Evolutionary conservation across 208 protist genomes (phyloP).

Genomic region (Trypanosoma boissoni): DNA sequence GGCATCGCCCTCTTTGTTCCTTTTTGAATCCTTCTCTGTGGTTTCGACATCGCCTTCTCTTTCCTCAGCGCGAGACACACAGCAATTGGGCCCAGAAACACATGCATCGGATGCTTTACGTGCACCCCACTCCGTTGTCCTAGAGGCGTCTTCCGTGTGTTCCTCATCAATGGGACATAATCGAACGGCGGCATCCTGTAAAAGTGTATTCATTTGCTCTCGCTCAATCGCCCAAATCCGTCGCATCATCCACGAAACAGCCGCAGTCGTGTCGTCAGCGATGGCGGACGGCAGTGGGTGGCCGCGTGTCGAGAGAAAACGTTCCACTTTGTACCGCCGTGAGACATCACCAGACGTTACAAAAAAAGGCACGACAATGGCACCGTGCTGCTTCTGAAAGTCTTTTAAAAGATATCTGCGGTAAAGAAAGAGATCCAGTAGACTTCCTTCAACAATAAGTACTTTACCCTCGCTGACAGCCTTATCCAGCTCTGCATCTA

Average conservation of each 20-base stretch:
- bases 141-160: background rate
- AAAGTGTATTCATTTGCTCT: background rate
- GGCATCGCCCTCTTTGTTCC: too few species aligned
- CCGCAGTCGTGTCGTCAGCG: background rate
- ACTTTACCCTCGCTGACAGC: constrained; percentile 40
- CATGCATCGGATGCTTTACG: background rate
- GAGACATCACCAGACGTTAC: constrained; percentile 14
- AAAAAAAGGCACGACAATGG: constrained; percentile 23
- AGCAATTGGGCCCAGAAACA: too few species aligned
- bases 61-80: too few species aligned
- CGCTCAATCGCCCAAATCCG: constrained; percentile 10
- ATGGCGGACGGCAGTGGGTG: background rate
- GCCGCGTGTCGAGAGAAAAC: background rate
- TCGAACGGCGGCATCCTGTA: background rate
- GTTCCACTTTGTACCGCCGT: constrained; percentile 7
- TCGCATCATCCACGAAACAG: constrained; percentile 10
- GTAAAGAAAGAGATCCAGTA: constrained; percentile 34
- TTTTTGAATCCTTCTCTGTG: too few species aligned
- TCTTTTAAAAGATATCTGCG: constrained; percentile 18
- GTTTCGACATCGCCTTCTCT: too few species aligned
- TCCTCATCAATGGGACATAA: background rate
- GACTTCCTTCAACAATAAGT: constrained; percentile 50
- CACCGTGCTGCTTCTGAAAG: constrained; percentile 19
- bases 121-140: background rate
- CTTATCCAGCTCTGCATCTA: constrained; percentile 41